Evolutionary conservation across 148 eudicot genomes (phyloP), one percentile per base, ranked within the genome.

Genomic region (Amaranthus palmeri): DNA sequence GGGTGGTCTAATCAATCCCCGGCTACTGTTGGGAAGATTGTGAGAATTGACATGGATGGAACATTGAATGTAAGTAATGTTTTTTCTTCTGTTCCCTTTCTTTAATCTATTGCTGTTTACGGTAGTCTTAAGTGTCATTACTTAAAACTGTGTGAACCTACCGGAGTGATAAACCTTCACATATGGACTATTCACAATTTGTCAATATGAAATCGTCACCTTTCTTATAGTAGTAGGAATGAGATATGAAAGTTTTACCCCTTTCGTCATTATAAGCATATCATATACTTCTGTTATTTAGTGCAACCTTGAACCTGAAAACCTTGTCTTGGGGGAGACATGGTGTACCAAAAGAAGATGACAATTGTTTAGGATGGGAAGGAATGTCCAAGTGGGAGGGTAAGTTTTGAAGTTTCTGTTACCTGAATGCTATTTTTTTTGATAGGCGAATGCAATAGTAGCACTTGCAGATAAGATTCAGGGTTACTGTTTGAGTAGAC

Each of bases 1-100:
- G 99, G 99, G 53, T 95, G 99, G 99, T 92, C 89, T 69, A 80
- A 88, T 75, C 97, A 92, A 86, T 80, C 97, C 75, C 90, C 96
- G 42, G 97, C 99, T 74, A 81, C 97, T 5, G 81, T 88, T 65
- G 99, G 97, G 44, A 91, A 87, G 78, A 87, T 95, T 74, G 86
- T 73, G 73, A 88, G 92, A 81, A 92, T 95, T 58, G 96, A 95
- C 83, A 92, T 92, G 97, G 97, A 95, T 86, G 97, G 99, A 25
- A 79, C 97, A 58, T 79, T 95, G 74, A 95, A 92, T 82, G 99
- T 92, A 87, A 85, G 93, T 79, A 8, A 43, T 67, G 10, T 52
- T 52, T n/a, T 41, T 17, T 53, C 7, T 76, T 7, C 60, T 65
- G 47, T 71, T 15, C 51, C 2, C 11, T 49, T 4, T 4, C 54